Conservation (phyloP, 441 rosid species). For the Arabidopsis hybrid region DNA sequence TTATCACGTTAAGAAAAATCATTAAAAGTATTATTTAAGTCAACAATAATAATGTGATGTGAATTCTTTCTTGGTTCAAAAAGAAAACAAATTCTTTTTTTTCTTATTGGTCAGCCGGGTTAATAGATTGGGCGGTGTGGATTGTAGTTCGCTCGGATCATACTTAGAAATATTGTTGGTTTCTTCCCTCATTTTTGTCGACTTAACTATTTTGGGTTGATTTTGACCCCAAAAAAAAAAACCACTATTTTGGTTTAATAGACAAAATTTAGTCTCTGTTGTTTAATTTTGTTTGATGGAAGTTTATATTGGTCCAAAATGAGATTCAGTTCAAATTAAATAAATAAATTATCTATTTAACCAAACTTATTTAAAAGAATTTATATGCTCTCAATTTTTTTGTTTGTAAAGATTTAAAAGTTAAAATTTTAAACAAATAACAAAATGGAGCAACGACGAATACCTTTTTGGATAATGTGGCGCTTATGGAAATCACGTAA, state of each 20-base stretch:
- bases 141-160: constrained; percentile 24
- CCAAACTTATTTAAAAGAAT: neutral
- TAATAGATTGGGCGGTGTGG: constrained; percentile 40
- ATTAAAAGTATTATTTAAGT: neutral
- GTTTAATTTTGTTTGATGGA: neutral
- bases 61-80: neutral
- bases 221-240: neutral
- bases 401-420: neutral
- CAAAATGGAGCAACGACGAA: too few relatives aligned
- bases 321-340: neutral
- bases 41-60: constrained; percentile 6
- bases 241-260: neutral
- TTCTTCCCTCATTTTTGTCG: neutral
- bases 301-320: neutral
- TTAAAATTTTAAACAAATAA: too few relatives aligned
- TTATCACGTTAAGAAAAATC: too few relatives aligned
- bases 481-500: too few relatives aligned
- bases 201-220: neutral
- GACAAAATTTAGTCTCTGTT: neutral
- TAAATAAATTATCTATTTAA: neutral
- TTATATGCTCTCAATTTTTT: neutral
- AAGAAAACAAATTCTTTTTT: neutral
- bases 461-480: too few relatives aligned
- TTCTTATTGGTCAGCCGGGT: constrained; percentile 39
- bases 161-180: neutral